These are phyloP conservation scores for Orbilia ellipsospora DNA, from an alignment of 2,329 filamentous ascomycete genomes.

Conservation along the genomic window DNA sequence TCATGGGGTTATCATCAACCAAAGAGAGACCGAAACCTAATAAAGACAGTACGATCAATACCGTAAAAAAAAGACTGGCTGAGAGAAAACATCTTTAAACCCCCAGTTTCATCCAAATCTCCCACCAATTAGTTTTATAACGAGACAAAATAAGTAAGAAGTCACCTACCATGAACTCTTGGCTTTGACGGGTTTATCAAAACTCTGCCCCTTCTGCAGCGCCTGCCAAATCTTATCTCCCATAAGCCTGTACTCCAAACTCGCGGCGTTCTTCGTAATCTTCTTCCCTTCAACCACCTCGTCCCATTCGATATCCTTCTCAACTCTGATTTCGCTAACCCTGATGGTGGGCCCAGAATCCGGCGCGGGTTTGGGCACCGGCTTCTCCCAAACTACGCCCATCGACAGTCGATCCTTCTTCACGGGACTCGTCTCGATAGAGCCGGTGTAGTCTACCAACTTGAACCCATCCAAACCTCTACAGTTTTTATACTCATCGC, in stretches of 20 bases:
- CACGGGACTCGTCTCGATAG: conserved; percentile 28
- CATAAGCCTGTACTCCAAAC: conserved; percentile 50
- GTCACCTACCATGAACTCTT: conserved; percentile 13
- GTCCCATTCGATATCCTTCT: conserved; percentile 34
- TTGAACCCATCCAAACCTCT: conserved; percentile 45
- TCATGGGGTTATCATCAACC: too few species aligned
- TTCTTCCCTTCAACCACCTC: conserved; percentile 36
- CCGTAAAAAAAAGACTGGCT: too few species aligned
- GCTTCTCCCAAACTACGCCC: conserved; percentile 47
- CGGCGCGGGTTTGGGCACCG: conserved; percentile 29
- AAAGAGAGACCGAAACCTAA: too few species aligned
- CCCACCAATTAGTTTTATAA: too few species aligned
- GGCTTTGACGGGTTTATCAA: conserved; percentile 40
- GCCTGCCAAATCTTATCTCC: conserved; percentile 44
- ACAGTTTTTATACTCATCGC: conserved; percentile 47
- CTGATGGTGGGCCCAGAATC: conserved; percentile 36
- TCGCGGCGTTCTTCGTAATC: conserved; percentile 9
- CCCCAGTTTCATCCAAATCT: background rate
- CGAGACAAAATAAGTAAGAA: too few species aligned
- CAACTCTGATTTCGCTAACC: conserved; percentile 40
- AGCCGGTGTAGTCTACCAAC: conserved; percentile 35
- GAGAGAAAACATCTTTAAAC: too few species aligned
- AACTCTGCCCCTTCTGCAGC: conserved; percentile 44
- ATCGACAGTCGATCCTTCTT: conserved; percentile 29
- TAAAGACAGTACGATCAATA: too few species aligned